Base-by-base conservation (phyloP, 176 grass and related monocot species). In the Avena insularis region DNA sequence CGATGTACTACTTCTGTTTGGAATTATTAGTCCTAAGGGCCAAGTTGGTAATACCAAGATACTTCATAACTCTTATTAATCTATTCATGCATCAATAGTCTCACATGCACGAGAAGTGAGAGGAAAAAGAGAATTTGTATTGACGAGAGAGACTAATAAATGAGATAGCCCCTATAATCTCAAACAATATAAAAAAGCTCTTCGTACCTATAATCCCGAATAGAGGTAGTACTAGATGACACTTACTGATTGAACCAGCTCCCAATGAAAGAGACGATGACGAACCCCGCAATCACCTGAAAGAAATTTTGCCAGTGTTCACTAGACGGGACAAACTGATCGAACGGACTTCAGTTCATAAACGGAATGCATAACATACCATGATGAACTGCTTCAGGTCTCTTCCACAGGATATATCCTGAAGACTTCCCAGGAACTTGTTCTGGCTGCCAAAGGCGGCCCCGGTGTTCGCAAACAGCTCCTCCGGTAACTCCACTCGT, bases 211-310 rank as follows among this genome's bases (percentile, higher is more conserved):
- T 23, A 23, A 23, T 23, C 23, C 23, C 23, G 23, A 23, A 23
- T 23, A 23, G 23, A 23, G 23, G 23, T 23, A 23, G 23, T 23
- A 23, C 23, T 23, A 98, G 36, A 96, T 66, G 56, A 98, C 90
- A 11, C 93, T 96, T 12, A 98, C 76, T 45, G 86, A 87, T 90
- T 98, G 86, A 87, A 98, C 88, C 89, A 98, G 79, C 92, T 98
- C 31, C 96, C 96, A 9, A 96, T 64, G 50, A 98, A 10, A 17
- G 90, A 87, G 31, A 89, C 80, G 8, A 81, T 85, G 49, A 91
- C 84, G 60, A 98, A 88, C 38, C 85, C 93, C 2, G 68, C 75
- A 29, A 94, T 76, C 67, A 94, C 90, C 96, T 96, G 88, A 92
- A 69, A 65, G 46, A 60, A 82, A 48, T 19, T 23, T 63, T 23